phyloP scores from a whole-genome alignment of 257 asterid genomes.

The Solanum lycopersicoides region DNA sequence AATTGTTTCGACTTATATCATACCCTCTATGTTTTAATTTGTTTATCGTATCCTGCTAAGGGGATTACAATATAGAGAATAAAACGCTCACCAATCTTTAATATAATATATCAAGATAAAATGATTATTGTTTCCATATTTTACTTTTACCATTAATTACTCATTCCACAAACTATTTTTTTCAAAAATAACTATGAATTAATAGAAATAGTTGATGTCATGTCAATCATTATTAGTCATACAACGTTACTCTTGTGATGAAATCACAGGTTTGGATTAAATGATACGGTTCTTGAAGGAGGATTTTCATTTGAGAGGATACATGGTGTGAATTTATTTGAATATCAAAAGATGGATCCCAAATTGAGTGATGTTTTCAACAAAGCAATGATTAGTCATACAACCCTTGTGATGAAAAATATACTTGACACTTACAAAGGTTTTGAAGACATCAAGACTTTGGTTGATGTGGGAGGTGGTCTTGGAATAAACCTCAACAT shows the following conservation, averaged over 20 bases:
- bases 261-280: constrained; percentile 13
- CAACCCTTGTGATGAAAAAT: constrained; percentile 5
- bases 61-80: no score
- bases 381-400: constrained; percentile 20
- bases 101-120: no score
- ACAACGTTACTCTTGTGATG: no score
- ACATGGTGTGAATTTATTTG: constrained; percentile 20
- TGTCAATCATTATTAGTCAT: no score
- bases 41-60: no score
- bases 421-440: constrained; percentile 20
- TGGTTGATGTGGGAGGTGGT: constrained; percentile 42
- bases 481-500: constrained; percentile 19
- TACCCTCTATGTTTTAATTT: no score
- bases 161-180: no score
- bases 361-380: constrained; percentile 12
- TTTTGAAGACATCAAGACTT: constrained; percentile 11
- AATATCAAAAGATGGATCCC: constrained; percentile 2
- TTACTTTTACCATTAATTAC: no score
- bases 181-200: no score
- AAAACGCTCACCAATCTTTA: no score
- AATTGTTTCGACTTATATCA: neutral
- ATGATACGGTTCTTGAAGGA: constrained; percentile 25
- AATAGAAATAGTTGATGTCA: no score
- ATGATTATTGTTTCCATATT: no score
- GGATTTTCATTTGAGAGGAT: constrained; percentile 20